These are phyloP conservation scores for Apiotrichum porosum DNA, from an alignment of 1,284 basidiomycete species.

Conservation along the genomic window DNA sequence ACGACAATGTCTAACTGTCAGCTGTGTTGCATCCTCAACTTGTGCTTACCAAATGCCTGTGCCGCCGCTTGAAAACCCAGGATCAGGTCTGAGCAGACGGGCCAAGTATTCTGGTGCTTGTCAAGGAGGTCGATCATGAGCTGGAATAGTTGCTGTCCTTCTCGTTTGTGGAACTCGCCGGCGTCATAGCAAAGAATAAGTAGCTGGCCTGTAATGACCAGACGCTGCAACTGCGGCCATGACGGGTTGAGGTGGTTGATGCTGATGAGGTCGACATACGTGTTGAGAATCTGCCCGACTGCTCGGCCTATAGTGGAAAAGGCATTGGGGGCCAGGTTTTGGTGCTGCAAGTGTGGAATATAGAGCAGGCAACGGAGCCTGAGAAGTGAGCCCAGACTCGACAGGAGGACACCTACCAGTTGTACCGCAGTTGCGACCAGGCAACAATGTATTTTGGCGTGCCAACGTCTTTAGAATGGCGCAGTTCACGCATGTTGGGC, in stretches of 20 bases:
- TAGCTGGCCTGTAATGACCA: conserved; percentile 19
- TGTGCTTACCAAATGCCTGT: conserved; percentile 5
- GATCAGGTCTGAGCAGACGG: conserved; percentile 8
- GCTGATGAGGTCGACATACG: conserved; percentile 16
- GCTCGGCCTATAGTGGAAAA: conserved; percentile 15
- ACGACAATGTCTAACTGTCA: not conserved
- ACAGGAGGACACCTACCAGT: conserved; percentile 18
- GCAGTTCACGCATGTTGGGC: conserved; percentile 13
- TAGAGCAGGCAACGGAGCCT: conserved; percentile 26
- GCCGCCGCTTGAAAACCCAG: conserved; percentile 12
- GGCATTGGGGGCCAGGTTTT: conserved; percentile 8
- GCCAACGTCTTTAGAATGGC: conserved; percentile 5
- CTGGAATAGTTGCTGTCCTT: too few relatives aligned
- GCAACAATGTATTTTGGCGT: conserved; percentile 5
- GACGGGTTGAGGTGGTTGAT: conserved; percentile 15
- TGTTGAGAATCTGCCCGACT: conserved; percentile 19
- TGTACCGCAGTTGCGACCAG: conserved; percentile 24
- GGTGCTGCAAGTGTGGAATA: conserved; percentile 13
- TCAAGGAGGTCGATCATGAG: conserved; percentile 13
- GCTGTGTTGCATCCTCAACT: not conserved
- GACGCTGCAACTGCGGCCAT: conserved; percentile 24
- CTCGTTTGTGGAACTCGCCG: conserved; percentile 22
- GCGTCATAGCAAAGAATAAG: conserved; percentile 19
- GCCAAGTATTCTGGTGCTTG: conserved; percentile 11
- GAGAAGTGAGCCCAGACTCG: too few relatives aligned